phyloP scores from a whole-genome alignment of 805 yeast species.

The Debaryomyces maramus region DNA sequence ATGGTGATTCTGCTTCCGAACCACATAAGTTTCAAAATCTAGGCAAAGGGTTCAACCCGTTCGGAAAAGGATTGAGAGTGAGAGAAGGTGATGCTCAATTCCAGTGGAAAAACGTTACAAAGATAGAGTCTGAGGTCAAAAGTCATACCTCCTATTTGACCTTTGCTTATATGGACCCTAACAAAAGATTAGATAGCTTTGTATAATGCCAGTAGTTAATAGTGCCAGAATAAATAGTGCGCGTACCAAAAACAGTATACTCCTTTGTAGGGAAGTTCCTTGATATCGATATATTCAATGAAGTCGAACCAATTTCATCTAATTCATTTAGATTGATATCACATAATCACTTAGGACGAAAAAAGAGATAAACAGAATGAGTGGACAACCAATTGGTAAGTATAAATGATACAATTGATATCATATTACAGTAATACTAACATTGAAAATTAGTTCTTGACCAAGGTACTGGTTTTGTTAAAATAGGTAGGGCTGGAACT shows the following conservation, averaged over 20 bases:
- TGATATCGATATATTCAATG: not conserved
- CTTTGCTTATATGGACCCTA: conserved; percentile 62
- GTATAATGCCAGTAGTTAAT: not conserved
- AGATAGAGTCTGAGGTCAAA: conserved; percentile 80
- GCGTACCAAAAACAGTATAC: conserved; percentile 1
- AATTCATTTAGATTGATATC: not conserved
- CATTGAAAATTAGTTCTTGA: conserved; percentile 65
- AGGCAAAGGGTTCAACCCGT: conserved; percentile 75
- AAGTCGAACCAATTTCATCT: not conserved
- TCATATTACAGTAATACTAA: not conserved
- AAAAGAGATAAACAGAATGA: conserved; percentile 15
- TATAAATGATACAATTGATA: conserved; percentile 4
- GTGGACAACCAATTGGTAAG: conserved; percentile 33
- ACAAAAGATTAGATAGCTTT: conserved; percentile 1
- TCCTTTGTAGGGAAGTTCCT: not conserved
- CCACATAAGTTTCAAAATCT: conserved; percentile 35
- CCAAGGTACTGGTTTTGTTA: conserved; percentile 98
- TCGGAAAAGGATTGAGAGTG: conserved; percentile 85
- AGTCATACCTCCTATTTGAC: conserved; percentile 93
- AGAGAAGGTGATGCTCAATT: conserved; percentile 83
- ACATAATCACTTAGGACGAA: not conserved
- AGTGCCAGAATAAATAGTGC: conserved; percentile 1
- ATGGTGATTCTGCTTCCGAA: conserved; percentile 12
- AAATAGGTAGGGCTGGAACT: conserved; percentile 94
- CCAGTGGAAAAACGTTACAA: conserved; percentile 83